Percentiles rank a stretch among this genome's conserved stretches.
Conservation (phyloP, 2,329 filamentous ascomycete species). For the Scedosporium dehoogii region DNA sequence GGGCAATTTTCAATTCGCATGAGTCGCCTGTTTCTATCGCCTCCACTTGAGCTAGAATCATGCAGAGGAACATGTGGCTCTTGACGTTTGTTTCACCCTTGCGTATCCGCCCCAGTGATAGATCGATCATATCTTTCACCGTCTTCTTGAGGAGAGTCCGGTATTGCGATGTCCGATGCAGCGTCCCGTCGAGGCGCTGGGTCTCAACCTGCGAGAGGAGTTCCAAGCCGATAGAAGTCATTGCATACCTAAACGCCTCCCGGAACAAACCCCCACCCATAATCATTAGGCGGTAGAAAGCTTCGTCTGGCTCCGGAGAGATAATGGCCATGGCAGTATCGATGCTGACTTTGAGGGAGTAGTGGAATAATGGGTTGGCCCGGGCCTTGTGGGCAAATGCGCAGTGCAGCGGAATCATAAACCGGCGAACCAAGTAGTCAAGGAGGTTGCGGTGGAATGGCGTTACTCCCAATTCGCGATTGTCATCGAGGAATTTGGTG, state of each 20-base stretch:
- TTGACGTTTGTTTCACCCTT: conserved; percentile 35
- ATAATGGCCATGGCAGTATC: conserved; percentile 30
- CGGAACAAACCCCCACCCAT: conserved; percentile 30
- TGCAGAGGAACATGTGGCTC: conserved; percentile 26
- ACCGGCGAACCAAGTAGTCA: conserved; percentile 42
- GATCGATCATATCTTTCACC: conserved; percentile 16
- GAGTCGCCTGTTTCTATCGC: conserved; percentile 18
- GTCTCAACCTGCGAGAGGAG: conserved; percentile 22
- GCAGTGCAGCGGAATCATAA: conserved; percentile 43
- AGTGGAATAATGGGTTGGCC: conserved; percentile 35
- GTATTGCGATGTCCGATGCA: conserved; percentile 16
- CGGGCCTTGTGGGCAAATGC: conserved; percentile 32
- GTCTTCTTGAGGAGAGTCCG: conserved; percentile 21
- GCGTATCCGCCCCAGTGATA: conserved; percentile 22
- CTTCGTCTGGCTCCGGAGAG: conserved; percentile 23
- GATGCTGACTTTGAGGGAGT: conserved; percentile 35
- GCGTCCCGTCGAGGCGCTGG: conserved; percentile 19
- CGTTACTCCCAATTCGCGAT: conserved; percentile 12
- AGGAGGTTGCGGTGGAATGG: conserved; percentile 37
- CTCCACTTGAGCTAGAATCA: conserved; percentile 29
- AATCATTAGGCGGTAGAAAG: conserved; percentile 25
- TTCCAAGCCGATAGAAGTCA: conserved; percentile 23
- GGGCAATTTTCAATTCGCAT: conserved; percentile 18
- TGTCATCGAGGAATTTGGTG: conserved; percentile 12
- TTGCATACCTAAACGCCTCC: conserved; percentile 25